A percentile compares a stretch with the other conserved stretches of the same genome.
Conservation (phyloP, 1,284 basidiomycete genomes). For the Ustilago loliicola region DNA sequence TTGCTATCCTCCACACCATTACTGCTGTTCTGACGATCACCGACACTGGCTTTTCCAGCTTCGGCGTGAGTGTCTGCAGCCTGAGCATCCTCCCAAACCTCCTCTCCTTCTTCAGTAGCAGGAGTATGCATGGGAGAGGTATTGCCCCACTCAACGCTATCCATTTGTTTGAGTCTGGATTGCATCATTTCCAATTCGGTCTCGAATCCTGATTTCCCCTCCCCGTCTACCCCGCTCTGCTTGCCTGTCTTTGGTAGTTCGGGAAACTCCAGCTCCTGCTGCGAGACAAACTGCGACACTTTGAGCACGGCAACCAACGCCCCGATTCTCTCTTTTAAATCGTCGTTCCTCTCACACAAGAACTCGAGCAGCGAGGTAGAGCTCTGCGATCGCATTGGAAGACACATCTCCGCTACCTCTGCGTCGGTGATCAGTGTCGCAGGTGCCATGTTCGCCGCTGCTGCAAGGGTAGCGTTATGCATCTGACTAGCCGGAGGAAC, state of each 20-base stretch:
- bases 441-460: slow-evolving; percentile 11
- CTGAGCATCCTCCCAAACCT: slow-evolving; percentile 1
- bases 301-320: slow-evolving; percentile 20
- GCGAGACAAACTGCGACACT: slow-evolving; percentile 11
- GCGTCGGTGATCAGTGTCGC: slow-evolving; percentile 18
- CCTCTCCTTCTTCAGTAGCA: neutral
- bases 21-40: neutral
- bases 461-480: neutral
- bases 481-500: slow-evolving; percentile 15
- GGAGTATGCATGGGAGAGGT: neutral
- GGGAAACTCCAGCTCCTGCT: neutral
- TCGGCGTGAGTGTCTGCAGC: neutral
- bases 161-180: neutral
- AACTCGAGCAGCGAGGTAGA: slow-evolving; percentile 21
- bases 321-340: slow-evolving; percentile 17
- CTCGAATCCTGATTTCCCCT: slow-evolving; percentile 8
- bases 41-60: neutral
- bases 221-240: slow-evolving; percentile 11
- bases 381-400: slow-evolving; percentile 6
- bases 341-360: slow-evolving; percentile 20
- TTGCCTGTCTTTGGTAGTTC: neutral
- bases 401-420: slow-evolving; percentile 31
- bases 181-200: neutral
- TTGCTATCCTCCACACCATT: neutral
- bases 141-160: slow-evolving; percentile 13